A percentile compares a stretch with the other conserved stretches of the same genome.
These are phyloP conservation scores for Yamadazyma sp. DNA, from an alignment of 1,139 yeast genomes.

Conservation along the genomic window DNA sequence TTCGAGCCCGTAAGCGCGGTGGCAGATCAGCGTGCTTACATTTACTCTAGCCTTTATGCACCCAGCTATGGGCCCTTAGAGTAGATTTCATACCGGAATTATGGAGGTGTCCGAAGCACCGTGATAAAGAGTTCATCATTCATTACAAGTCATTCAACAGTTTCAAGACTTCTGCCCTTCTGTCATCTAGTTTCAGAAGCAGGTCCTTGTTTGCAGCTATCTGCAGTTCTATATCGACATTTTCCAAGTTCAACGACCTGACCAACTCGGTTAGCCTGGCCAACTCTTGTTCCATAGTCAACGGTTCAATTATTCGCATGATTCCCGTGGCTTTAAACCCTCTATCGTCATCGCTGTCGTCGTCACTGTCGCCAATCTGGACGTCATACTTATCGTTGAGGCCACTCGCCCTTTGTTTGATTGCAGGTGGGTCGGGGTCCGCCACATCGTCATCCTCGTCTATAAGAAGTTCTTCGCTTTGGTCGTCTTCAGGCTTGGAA, in stretches of 20 bases:
- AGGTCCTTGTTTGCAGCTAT: neutral
- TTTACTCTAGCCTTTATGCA: slow-evolving; percentile 5
- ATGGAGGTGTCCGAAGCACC: too few species aligned
- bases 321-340: neutral
- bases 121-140: neutral
- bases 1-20: slow-evolving; percentile 22
- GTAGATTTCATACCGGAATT: neutral
- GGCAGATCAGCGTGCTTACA: slow-evolving; percentile 13
- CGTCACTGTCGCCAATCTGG: slow-evolving; percentile 21
- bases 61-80: too few species aligned
- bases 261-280: slow-evolving; percentile 10
- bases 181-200: slow-evolving; percentile 4
- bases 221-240: slow-evolving; percentile 7
- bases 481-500: slow-evolving; percentile 4
- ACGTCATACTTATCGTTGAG: slow-evolving; percentile 21
- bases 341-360: slow-evolving; percentile 12
- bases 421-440: neutral
- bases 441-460: slow-evolving; percentile 9
- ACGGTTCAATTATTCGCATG: slow-evolving; percentile 11
- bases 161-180: slow-evolving; percentile 5
- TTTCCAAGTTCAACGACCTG: slow-evolving; percentile 8
- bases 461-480: slow-evolving; percentile 5
- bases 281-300: slow-evolving; percentile 15
- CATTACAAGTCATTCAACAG: neutral
- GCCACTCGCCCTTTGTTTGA: neutral